Evolutionary conservation across 2,329 filamentous ascomycete genomes (phyloP), one percentile per base, ranked within the genome.

Genomic region (Coleophoma crateriformis): DNA sequence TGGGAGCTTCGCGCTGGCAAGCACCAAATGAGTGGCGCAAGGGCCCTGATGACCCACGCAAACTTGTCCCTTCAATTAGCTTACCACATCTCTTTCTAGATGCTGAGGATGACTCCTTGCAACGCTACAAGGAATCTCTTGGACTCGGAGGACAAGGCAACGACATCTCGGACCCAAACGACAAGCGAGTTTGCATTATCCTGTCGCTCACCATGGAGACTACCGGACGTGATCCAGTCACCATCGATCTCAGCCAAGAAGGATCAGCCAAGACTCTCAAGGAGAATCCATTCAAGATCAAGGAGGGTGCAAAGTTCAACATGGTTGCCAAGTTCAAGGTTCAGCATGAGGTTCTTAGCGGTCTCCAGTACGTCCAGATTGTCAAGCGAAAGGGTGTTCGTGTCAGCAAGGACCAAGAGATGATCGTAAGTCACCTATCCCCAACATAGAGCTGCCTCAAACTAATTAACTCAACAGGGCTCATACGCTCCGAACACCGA

Each of bases 51-150:
- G 27, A 27, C 8, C 27, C 27, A 27, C 6, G 27, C 6, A 27
- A 27, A 27, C 27, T 27, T 10, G 27, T 27, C 27, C 27, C 27
- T 27, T 27, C 27, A 27, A 13, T 38, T 58, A 49, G 56, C 48
- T 45, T 45, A 34, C 4, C 17, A 19, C 27, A 19, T 47, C 39
- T 49, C 38, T 33, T 14, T 44, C 32, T 45, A 64, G 63, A 65
- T 54, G 59, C 59, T 48, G 75, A 88, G 63, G 94, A 99, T 69
- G 92, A 97, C 71, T 94, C 92, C 54, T 85, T 99, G 63, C 88
- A 95, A 73, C 87, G 92, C 64, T 99, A 95, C 87, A 99, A 99
- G 78, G 82, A 92, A 65, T 97, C 92, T 12, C 86, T 99, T 54
- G 94, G 94, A 60, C 84, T 97, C 53, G 82, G 84, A 56, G 84